Evolutionary conservation across 768 basidiomycete species (phyloP).

Genomic region (Xerocomellus chrysenteron): DNA sequence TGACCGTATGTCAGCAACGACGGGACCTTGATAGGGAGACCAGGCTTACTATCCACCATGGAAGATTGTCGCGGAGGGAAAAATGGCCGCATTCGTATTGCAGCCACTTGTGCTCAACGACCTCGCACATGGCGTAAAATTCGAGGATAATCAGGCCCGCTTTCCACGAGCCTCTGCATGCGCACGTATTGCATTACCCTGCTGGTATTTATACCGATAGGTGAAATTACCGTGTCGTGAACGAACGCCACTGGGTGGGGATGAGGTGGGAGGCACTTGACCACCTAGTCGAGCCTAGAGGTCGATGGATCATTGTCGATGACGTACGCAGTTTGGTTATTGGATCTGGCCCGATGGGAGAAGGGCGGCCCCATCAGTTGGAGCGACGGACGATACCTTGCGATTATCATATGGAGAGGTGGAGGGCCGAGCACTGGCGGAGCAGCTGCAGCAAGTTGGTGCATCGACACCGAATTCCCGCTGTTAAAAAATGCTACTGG

Average conservation of each 20-base stretch:
- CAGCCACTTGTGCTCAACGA: conserved; percentile 8
- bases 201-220: not conserved
- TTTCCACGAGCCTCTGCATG: not conserved
- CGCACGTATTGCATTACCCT: not conserved
- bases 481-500: not conserved
- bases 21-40: not conserved
- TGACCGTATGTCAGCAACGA: not conserved
- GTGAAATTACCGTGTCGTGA: not conserved
- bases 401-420: not conserved
- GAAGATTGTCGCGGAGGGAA: not conserved
- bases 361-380: not conserved
- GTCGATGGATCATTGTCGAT: not conserved
- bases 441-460: not conserved
- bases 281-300: not conserved
- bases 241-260: not conserved
- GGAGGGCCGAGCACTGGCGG: not conserved
- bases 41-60: conserved; percentile 12
- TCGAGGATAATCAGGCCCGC: not conserved
- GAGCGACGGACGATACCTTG: not conserved
- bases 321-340: too few relatives aligned
- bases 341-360: not conserved
- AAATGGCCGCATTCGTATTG: conserved; percentile 7
- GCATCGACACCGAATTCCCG: not conserved
- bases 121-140: not conserved
- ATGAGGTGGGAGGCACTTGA: not conserved